A percentile compares a stretch with the other conserved stretches of the same genome.
Conservation (phyloP, 2,329 filamentous ascomycete genomes). For the Diaporthe destruens region DNA sequence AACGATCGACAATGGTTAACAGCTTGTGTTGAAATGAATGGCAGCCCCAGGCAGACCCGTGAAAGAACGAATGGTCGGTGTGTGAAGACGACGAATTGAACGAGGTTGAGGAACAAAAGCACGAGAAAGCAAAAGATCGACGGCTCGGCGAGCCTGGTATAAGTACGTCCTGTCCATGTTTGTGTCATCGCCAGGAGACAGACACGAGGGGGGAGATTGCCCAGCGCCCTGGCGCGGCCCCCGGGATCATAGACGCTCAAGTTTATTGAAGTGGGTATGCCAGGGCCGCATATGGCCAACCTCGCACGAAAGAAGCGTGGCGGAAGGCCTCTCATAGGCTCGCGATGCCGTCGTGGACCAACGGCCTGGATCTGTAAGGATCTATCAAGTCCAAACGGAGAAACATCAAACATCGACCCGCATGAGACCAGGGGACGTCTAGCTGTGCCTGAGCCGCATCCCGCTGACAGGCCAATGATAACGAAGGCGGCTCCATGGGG, state of each 20-base stretch:
- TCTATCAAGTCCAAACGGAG: conserved; percentile 25
- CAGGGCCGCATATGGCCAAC: conserved; percentile 20
- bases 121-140: conserved; percentile 8
- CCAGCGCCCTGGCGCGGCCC: conserved; percentile 23
- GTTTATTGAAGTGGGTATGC: conserved; percentile 35
- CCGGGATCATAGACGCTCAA: conserved; percentile 28
- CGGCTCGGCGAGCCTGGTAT: conserved; percentile 28
- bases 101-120: conserved; percentile 16
- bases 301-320: conserved; percentile 26
- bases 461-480: conserved; percentile 35
- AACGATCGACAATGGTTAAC: conserved; percentile 33
- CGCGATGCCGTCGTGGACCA: conserved; percentile 35
- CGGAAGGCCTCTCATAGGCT: conserved; percentile 27
- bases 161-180: conserved; percentile 22
- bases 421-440: conserved; percentile 34
- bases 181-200: conserved; percentile 9
- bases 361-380: conserved; percentile 30
- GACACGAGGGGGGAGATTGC: conserved; percentile 26
- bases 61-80: conserved; percentile 41
- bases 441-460: conserved; percentile 38
- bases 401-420: conserved; percentile 41
- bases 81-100: conserved; percentile 28
- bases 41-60: conserved; percentile 42
- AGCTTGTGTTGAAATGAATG: conserved; percentile 41
- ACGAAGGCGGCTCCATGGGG: conserved; percentile 10